phyloP scores from a whole-genome alignment of 1,284 basidiomycete genomes.

The Ganoderma sinense region DNA sequence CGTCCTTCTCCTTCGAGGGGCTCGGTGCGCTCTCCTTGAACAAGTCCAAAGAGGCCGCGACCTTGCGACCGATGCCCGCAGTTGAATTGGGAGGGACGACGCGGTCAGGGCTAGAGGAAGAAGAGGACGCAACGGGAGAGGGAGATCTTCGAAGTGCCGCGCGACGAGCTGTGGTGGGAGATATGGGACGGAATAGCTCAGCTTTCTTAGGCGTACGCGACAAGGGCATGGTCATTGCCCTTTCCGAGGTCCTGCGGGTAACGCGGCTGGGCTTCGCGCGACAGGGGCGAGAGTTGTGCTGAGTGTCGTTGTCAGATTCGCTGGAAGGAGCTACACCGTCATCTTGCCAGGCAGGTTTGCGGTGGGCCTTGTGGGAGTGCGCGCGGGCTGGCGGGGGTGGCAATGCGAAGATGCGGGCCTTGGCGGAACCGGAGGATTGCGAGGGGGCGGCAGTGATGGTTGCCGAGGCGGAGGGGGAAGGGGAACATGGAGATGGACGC shows the following conservation, averaged over 20 bases:
- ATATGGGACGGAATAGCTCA: constrained; percentile 35
- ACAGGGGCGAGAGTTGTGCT: constrained; percentile 31
- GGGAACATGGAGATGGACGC: constrained; percentile 32
- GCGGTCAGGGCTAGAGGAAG: constrained; percentile 37
- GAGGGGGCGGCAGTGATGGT: constrained; percentile 33
- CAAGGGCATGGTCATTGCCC: constrained; percentile 38
- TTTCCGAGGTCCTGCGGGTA: constrained; percentile 37
- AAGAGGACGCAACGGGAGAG: constrained; percentile 53
- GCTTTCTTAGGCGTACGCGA: constrained; percentile 35
- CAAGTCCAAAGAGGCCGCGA: constrained; percentile 78
- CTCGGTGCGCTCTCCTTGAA: constrained; percentile 75
- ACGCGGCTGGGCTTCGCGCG: constrained; percentile 30
- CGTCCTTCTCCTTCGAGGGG: constrained; percentile 53
- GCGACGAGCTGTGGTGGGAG: constrained; percentile 40
- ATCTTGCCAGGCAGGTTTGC: constrained; percentile 30
- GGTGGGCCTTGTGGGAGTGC: constrained; percentile 35
- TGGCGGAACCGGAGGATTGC: constrained; percentile 29
- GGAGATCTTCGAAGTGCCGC: constrained; percentile 48
- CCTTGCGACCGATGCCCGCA: constrained; percentile 75
- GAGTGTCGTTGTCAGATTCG: constrained; percentile 38
- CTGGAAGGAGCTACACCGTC: constrained; percentile 33
- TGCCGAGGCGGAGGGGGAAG: constrained; percentile 35
- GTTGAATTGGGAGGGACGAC: constrained; percentile 35
- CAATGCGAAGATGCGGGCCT: constrained; percentile 31
- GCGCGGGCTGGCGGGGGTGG: constrained; percentile 33